Evolutionary conservation across 371 early-diverging fungal species (phyloP).

Genomic region (Mucor lusitanicus): DNA sequence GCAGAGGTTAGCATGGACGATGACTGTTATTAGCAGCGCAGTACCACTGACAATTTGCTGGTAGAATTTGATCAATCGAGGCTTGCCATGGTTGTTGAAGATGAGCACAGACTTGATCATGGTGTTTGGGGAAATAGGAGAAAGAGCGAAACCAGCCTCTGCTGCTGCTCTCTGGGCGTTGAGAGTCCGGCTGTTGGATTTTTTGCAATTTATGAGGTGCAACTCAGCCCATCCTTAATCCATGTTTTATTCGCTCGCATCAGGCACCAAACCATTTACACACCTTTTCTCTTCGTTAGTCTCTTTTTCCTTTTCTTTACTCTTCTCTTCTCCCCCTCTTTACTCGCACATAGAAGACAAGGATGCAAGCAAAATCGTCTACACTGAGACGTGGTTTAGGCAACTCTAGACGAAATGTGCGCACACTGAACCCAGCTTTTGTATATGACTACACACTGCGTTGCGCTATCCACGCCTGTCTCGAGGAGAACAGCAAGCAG

Average conservation of each 20-base stretch:
- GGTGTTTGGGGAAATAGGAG: not conserved
- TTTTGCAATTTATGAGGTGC: not conserved
- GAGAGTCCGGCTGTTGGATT: not conserved
- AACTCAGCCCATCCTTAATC: conserved; percentile 1
- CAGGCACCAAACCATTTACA: not conserved
- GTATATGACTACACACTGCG: conserved; percentile 45
- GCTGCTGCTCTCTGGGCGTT: not conserved
- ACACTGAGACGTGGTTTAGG: conserved; percentile 32
- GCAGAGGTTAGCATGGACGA: not conserved
- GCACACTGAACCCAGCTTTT: conserved; percentile 30
- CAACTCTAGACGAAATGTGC: conserved; percentile 22
- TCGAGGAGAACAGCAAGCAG: conserved; percentile 30
- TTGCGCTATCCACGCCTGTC: conserved; percentile 41
- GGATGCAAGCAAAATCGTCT: conserved; percentile 22
- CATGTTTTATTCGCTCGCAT: not conserved
- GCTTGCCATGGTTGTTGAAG: conserved; percentile 96
- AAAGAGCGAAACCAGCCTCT: not conserved
- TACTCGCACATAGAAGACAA: not conserved
- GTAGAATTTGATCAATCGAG: conserved; percentile 90
- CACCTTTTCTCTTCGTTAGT: not conserved
- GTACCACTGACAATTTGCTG: conserved; percentile 72
- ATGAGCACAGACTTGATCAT: conserved; percentile 94
- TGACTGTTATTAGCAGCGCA: not conserved
- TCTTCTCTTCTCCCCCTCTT: not conserved
- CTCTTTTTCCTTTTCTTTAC: not conserved